Evolutionary conservation across 192 early-diverging fungal genomes (phyloP), one percentile per base, ranked within the genome.

Genomic region (Coemansia aciculifera): DNA sequence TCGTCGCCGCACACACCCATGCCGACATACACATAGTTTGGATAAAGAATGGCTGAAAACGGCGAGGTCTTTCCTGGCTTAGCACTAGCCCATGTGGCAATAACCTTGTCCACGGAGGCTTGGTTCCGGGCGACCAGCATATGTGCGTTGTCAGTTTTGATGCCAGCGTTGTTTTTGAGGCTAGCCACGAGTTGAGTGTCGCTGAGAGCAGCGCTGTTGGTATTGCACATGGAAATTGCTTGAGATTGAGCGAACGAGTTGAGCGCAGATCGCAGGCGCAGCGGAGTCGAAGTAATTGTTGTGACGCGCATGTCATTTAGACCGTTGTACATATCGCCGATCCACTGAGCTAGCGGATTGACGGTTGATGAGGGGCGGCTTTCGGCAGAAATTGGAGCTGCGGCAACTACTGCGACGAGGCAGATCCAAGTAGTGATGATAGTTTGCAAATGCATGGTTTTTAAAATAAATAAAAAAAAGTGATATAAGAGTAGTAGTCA

Each of bases 241-340:
- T 56, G 36, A 0, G 68, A 23, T 21, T 69, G 68, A 10, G 68
- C 68, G 19, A 63, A n/a, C 23, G 43, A 6, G 38, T 63, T 69
- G 51, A 69, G 68, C 24, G 61, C 19, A 1, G 59, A 36, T 31
- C 68, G 68, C 11, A 69, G 17, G 17, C 59, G 61, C 31, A 69
- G 24, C 0, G 68, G 59, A 11, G 59, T 56, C 24, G 61, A 48
- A 3, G 59, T 54, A 7, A 62, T 21, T 2, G 68, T 3, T 2
- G 68, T 69, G 23, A 39, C 27, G 60, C 61, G 68, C 21, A 63
- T 23, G 37, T 17, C 37, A 24, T 63, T 69, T 11, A 69, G 37
- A 3, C 61, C 68, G 27, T 40, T 54, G 68, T 69, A 69, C 49
- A 56, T 40, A 12, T n/a, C 17, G 61, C 68, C 61, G 15, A 69